Evolutionary conservation across 2,329 filamentous ascomycete species (phyloP).

Genomic region (Emmonsia crescens): DNA sequence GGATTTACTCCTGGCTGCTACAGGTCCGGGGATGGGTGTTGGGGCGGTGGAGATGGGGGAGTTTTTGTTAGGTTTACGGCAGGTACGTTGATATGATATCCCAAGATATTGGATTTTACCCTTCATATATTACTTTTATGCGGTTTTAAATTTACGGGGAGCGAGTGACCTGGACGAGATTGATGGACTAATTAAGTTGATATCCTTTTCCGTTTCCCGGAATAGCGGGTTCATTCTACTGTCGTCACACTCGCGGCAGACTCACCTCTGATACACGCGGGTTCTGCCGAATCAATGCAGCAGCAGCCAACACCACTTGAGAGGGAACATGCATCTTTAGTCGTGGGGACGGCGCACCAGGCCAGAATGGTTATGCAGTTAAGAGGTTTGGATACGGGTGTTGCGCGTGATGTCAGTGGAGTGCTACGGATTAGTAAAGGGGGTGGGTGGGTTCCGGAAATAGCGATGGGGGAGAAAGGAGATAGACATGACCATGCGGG

Average conservation of each 20-base stretch:
- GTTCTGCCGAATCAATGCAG: conserved; percentile 15
- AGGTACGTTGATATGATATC: conserved; percentile 41
- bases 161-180: no score
- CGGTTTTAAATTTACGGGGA: neutral
- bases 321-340: conserved; percentile 57
- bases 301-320: conserved; percentile 54
- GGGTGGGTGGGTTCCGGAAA: conserved; percentile 20
- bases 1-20: conserved; percentile 53
- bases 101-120: neutral
- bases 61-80: conserved; percentile 48
- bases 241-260: conserved; percentile 63
- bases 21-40: conserved; percentile 37
- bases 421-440: conserved; percentile 66
- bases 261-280: conserved; percentile 52
- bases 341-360: conserved; percentile 62
- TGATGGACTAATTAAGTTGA: neutral
- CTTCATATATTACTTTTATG: neutral
- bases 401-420: conserved; percentile 83
- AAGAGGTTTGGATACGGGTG: conserved; percentile 70
- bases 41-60: conserved; percentile 40
- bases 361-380: conserved; percentile 62
- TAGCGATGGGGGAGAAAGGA: conserved; percentile 23
- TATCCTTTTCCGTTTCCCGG: neutral
- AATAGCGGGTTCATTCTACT: conserved; percentile 54
- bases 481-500: conserved; percentile 18